These are phyloP conservation scores for Cryptomeria japonica DNA, from an alignment of 75 land plant species.

Conservation along the genomic window DNA sequence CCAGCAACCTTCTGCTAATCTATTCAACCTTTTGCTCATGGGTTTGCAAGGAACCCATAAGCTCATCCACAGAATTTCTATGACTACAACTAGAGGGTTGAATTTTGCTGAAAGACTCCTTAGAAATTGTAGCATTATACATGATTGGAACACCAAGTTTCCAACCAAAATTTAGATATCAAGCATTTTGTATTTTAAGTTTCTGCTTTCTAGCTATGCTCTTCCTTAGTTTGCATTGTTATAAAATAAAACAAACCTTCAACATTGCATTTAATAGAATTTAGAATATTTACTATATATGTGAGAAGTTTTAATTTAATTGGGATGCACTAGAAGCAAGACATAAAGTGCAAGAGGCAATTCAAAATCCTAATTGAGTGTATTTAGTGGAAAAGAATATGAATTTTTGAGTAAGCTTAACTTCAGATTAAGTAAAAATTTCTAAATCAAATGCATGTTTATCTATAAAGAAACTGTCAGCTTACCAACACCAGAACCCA, in stretches of 20 bases:
- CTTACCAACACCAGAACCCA: slow-evolving; percentile 97
- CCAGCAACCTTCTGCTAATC: neutral
- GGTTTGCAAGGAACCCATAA: neutral
- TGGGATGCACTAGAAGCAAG: neutral
- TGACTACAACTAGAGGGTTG: too few species aligned
- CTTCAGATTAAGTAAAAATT: neutral
- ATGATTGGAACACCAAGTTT: neutral
- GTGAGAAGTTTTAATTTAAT: neutral
- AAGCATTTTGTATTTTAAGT: neutral
- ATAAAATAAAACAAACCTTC: neutral
- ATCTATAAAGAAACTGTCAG: neutral
- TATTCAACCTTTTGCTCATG: neutral
- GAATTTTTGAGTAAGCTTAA: neutral
- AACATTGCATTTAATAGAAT: neutral
- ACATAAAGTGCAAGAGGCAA: neutral
- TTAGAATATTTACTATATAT: neutral
- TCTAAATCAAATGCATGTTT: neutral
- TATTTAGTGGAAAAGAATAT: neutral
- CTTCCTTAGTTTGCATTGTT: neutral
- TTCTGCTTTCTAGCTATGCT: neutral
- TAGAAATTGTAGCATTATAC: neutral
- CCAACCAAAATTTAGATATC: neutral
- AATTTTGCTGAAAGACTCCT: neutral
- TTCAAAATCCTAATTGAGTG: neutral
- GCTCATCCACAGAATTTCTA: neutral